Evolutionary conservation across 108 stramenopile genomes (phyloP), one percentile per base, ranked within the genome.

Genomic region (Pseudonitzschia pungens): DNA sequence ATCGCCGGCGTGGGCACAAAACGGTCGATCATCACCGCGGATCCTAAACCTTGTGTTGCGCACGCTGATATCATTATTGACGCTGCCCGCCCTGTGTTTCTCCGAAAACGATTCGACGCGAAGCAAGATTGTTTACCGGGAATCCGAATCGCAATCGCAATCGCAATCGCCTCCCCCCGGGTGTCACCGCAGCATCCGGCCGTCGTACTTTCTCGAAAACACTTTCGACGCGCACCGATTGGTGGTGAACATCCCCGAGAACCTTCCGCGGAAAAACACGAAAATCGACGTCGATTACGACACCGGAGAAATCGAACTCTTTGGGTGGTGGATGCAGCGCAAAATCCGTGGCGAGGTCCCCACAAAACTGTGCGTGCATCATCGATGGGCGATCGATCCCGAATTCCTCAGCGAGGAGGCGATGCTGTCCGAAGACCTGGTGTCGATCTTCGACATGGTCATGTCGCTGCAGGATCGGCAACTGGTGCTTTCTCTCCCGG

Each of bases 211-310:
- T 24, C 54, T 55, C 5, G 54, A 55, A 55, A 55, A 21, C 54
- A 55, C 54, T 22, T 1, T 12, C 54, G 54, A 55, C 2, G 26
- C 26, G 22, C 10, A 55, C 22, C n/a, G 22, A 55, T 24, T 55
- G 54, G 54, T 55, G 24, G 54, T 55, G 22, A 10, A 2, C n/a
- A 21, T 55, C 26, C 54, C 54, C 16, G 22, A 55, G 24, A 22
- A 55, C 22, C 22, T 55, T 1, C 26, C 22, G 21, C n/a, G 54
- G 10, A 55, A 55, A 55, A 55, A 55, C 21, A 12, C 26, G 10
- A 24, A 24, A 24, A 55, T 55, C 9, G 54, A 55, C 26, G 54
- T 55, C 54, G 54, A 55, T 24, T 55, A 55, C 54, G 22, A 55
- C 1, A 2, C 2, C 21, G 54, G 54, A 4, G 10, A 24, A 12